phyloP scores from a whole-genome alignment of 2,329 filamentous ascomycete species.

The Xenoacremonium recifei region DNA sequence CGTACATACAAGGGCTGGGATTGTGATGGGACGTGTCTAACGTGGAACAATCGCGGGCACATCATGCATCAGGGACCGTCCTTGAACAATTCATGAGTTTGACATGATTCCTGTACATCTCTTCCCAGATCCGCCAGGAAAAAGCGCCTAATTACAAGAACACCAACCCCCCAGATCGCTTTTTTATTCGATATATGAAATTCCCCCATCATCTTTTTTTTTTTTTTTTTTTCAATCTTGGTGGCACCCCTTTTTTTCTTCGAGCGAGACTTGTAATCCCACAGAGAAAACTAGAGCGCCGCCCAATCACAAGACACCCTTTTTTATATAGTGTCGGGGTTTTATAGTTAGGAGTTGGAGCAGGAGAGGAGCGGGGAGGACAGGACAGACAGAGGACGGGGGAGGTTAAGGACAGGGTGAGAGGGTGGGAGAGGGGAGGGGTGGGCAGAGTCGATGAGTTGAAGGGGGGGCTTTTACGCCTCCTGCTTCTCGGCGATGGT shows the following conservation, averaged over 20 bases:
- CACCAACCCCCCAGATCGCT: conserved; percentile 23
- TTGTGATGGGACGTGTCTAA: no score
- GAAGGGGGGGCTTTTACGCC: conserved; percentile 31
- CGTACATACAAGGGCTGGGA: no score
- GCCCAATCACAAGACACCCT: no score
- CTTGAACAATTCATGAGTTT: conserved; percentile 5
- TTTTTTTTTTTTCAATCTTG: no score
- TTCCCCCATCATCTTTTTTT: conserved; percentile 3
- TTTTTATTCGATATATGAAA: conserved; percentile 9
- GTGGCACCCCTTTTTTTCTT: no score
- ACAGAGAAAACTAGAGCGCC: no score
- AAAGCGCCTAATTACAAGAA: conserved; percentile 28
- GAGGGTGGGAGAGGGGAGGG: background rate
- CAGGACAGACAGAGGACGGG: no score
- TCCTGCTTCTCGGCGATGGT: conserved; percentile 53
- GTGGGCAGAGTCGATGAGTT: conserved; percentile 8
- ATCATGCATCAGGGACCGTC: no score
- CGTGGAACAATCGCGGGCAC: no score
- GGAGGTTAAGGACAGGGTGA: background rate
- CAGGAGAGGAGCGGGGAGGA: no score
- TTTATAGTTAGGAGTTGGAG: background rate
- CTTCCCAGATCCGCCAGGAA: conserved; percentile 14
- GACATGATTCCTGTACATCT: conserved; percentile 24
- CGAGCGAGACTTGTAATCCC: no score
- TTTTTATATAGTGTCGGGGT: background rate